Evolutionary conservation across 257 asterid species (phyloP), one percentile per base, ranked within the genome.

Genomic region (Primulina eburnea): DNA sequence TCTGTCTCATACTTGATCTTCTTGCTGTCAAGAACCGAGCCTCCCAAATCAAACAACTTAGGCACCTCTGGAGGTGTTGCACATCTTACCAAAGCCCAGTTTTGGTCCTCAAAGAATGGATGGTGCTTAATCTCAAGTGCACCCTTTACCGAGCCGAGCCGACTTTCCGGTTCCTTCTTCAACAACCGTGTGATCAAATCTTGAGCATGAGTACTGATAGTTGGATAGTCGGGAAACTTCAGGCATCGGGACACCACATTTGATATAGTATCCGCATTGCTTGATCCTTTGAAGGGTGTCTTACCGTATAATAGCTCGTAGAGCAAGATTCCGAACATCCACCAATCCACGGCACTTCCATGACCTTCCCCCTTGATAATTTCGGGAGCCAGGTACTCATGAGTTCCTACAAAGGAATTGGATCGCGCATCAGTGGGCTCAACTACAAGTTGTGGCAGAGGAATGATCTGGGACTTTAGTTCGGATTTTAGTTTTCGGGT

Each of bases 321-420:
- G 7, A 88, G 60, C 20, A 90, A 82, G 55, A 92, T 81, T 1
- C 98, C 98, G 17, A 87, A 79, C 33, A 90, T 80, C 98, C 98
- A 92, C 97, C 97, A 92, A 69, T 92, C 98, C 38, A 92, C 97
- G 0, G 95, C 83, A 68, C 95, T 88, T 30, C 98, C 97, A 60
- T 92, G 96, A 21, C 98, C 96, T 75, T 88, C 96, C 32, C 98
- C 96, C 79, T 71, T 86, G 76, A 92, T 79, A 73, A 92, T 85
- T 83, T 92, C 30, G 30, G 30, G 98, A 56, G 98, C 98, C 57
- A 92, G 67, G 78, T 92, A 92, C 17, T 92, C 98, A 14, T 90
- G 96, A 0, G 95, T 92, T 6, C 98, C 98, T 0, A 92, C 98
- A 4, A 92, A 90, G 30, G 98, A 92, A 75, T 88, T 87, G 59